Base-by-base conservation (phyloP, 805 yeast species). In the Jamesozyma gamospora region DNA sequence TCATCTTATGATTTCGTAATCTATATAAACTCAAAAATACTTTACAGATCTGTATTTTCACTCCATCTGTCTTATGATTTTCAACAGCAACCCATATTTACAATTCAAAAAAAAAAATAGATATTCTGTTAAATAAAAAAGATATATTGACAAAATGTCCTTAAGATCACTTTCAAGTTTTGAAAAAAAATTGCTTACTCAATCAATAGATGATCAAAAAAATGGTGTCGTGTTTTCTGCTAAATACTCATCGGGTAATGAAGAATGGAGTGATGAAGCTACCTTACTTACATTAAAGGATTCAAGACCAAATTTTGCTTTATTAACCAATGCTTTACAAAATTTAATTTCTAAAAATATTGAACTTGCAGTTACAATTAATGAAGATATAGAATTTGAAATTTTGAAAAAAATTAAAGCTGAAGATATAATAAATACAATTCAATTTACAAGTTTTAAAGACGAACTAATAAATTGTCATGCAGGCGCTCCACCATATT, bases 141-240 rank as follows among this genome's bases (percentile, higher is more conserved):
- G n/a, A n/a, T n/a, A n/a, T n/a, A n/a, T n/a, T n/a, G n/a, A 11
- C 13, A 42, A 3, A 28, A 53, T 53, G 55, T 36, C 49, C 2
- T 43, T 50, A 19, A 53, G 62, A 50, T 30, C 46, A n/a, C 37
- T 56, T 27, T 43, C 55, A 28, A 44, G 49, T 11, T 51, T 43
- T 29, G 60, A 58, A 41, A 53, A 49, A 37, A 51, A 47, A 36
- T 28, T 57, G 24, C 41, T 56, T 5, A 30, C 43, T 12, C 53
- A 56, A 36, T 46, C 53, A 2, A 25, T 51, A 4, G 52, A 50
- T 27, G 47, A 47, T 12, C 37, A 46, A 25, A 46, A 53, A 38
- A 56, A 54, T 41, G 61, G 63, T n/a, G 48, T 50, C 9, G 39
- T 51, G 0, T 56, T 53, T 33, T 47, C 55, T 5, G 52, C 55